These are phyloP conservation scores for Kodamaea kaohsiungensis DNA, from an alignment of 805 yeast genomes.

Conservation along the genomic window DNA sequence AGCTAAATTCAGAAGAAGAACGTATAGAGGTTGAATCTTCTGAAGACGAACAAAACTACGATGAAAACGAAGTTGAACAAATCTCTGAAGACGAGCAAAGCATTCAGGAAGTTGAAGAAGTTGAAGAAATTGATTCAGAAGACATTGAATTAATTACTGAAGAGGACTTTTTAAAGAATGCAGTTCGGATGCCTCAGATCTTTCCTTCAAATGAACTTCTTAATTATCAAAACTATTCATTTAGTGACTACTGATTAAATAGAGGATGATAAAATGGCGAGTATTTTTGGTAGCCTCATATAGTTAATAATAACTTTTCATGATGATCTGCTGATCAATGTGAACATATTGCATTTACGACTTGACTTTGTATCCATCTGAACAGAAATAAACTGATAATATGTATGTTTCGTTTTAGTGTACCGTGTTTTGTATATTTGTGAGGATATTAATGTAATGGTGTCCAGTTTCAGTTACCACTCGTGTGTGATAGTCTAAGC, in stretches of 20 bases:
- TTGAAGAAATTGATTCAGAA: neutral
- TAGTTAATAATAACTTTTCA: neutral
- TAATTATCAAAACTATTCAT: slow-evolving; percentile 9
- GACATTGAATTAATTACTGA: neutral
- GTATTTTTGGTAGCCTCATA: neutral
- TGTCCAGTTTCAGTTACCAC: no score
- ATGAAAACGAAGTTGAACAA: neutral
- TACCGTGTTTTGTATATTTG: no score
- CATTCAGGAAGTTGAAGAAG: neutral
- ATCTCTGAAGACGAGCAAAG: neutral
- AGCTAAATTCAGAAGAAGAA: neutral
- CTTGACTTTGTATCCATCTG: no score
- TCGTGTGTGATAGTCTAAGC: no score
- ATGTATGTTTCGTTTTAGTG: no score
- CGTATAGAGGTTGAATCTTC: no score
- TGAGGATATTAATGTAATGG: no score
- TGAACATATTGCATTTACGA: no score
- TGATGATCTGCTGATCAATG: no score
- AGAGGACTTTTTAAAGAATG: neutral
- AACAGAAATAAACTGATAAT: no score
- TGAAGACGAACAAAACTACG: neutral
- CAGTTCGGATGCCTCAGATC: neutral
- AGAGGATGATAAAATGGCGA: neutral
- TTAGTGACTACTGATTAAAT: slow-evolving; percentile 7
- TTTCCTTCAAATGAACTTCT: slow-evolving; percentile 3